phyloP scores from a whole-genome alignment of 2,329 filamentous ascomycete genomes.

The Stagonosporopsis rhizophila region DNA sequence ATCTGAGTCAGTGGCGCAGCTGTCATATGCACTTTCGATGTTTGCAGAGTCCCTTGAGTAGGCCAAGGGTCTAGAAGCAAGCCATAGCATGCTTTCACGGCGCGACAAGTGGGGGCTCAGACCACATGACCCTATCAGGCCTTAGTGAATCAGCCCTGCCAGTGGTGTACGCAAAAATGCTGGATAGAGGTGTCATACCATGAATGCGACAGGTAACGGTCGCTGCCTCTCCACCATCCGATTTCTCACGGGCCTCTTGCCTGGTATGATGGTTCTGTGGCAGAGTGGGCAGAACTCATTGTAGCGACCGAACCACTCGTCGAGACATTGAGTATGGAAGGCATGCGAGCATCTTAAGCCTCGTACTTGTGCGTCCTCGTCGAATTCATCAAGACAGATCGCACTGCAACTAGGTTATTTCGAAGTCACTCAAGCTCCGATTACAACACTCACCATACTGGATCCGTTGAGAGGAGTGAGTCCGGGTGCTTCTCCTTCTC shows the following conservation, averaged over 20 bases:
- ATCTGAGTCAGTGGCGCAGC: background rate
- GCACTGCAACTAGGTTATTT: constrained; percentile 33
- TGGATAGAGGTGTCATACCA: constrained; percentile 30
- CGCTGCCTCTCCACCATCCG: constrained; percentile 16
- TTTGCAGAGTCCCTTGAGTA: background rate
- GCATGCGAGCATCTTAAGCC: constrained; percentile 46
- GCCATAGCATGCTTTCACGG: background rate
- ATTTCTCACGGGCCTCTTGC: constrained; percentile 18
- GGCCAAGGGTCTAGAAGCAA: background rate
- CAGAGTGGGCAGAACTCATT: constrained; percentile 51
- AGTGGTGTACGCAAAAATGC: background rate
- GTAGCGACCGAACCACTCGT: constrained; percentile 48
- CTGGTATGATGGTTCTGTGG: constrained; percentile 46
- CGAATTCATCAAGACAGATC: constrained; percentile 48
- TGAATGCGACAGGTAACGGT: constrained; percentile 29
- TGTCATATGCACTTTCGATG: background rate
- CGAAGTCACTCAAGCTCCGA: background rate
- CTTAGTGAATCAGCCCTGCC: constrained; percentile 1
- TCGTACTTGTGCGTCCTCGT: constrained; percentile 42
- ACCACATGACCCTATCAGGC: constrained; percentile 14
- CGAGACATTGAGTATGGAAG: constrained; percentile 48
- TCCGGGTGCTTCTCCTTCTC: constrained; percentile 33
- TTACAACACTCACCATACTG: constrained; percentile 36
- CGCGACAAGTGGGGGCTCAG: background rate
- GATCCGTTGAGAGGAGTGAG: constrained; percentile 24